Evolutionary conservation across 2,329 filamentous ascomycete species (phyloP).

Genomic region (Ophiostoma montium): DNA sequence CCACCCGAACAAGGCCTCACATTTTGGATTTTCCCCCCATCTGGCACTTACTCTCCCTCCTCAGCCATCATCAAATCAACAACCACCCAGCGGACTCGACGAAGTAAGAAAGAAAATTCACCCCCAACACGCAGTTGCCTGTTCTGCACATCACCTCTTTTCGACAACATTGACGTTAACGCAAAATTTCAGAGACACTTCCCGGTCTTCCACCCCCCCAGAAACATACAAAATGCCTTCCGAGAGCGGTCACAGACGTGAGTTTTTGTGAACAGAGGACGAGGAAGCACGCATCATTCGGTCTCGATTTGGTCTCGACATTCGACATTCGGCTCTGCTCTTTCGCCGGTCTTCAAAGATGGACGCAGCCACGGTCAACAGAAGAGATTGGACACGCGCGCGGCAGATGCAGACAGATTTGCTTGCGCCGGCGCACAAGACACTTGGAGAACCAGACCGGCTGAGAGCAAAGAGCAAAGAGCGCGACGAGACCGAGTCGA

Average conservation of each 20-base stretch:
- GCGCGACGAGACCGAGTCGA: not conserved
- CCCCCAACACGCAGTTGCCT: conserved; percentile 23
- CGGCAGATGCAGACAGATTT: no score
- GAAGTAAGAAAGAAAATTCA: conserved; percentile 12
- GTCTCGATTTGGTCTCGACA: not conserved
- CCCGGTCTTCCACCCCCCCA: conserved; percentile 8
- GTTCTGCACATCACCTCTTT: no score
- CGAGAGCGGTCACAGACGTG: conserved; percentile 78
- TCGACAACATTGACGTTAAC: not conserved
- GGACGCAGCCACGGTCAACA: no score
- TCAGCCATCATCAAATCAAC: conserved; percentile 12
- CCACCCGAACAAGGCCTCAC: conserved; percentile 10
- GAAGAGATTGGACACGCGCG: not conserved
- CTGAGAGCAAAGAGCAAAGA: not conserved
- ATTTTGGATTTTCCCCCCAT: conserved; percentile 7
- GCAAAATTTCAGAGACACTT: not conserved
- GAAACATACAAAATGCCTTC: conserved; percentile 59
- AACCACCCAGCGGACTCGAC: conserved; percentile 14
- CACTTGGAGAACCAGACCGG: not conserved
- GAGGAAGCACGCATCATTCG: not conserved
- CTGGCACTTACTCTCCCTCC: conserved; percentile 2
- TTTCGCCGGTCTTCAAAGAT: not conserved
- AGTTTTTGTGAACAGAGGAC: conserved; percentile 30
- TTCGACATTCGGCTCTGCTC: not conserved
- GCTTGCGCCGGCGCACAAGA: not conserved